Conservation (phyloP, 2,329 filamentous ascomycete genomes). For the Colletotrichum brevisporum region DNA sequence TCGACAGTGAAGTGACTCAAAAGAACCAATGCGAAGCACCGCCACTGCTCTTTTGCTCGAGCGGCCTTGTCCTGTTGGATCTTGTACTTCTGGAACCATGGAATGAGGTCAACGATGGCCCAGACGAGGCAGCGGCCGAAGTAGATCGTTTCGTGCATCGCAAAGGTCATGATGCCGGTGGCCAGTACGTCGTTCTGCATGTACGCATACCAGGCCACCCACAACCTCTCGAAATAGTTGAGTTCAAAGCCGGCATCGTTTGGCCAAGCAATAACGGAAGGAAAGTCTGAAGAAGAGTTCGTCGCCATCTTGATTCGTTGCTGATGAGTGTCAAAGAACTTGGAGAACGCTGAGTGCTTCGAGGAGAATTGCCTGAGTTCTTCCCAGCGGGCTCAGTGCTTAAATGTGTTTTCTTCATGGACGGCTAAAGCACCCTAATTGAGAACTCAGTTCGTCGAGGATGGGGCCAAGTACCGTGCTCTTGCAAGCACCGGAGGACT, state of each 20-base stretch:
- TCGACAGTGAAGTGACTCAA: conserved; percentile 98
- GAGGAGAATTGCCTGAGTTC: too few relatives aligned
- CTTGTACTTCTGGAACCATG: conserved; percentile 93
- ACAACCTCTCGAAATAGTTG: conserved; percentile 87
- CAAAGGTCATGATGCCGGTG: conserved; percentile 96
- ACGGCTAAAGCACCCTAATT: too few relatives aligned
- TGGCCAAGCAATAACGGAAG: background rate
- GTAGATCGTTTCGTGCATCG: conserved; percentile 94
- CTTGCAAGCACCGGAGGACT: too few relatives aligned
- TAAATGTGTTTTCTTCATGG: too few relatives aligned
- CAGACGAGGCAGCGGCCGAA: conserved; percentile 92
- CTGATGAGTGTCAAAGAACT: too few relatives aligned
- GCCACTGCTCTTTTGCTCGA: conserved; percentile 90
- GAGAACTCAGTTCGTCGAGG: too few relatives aligned
- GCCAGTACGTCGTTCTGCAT: conserved; percentile 98
- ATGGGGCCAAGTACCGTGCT: too few relatives aligned
- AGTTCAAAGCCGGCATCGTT: conserved; percentile 75
- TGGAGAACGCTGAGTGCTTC: too few relatives aligned
- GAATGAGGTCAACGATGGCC: conserved; percentile 90
- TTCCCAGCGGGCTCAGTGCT: too few relatives aligned
- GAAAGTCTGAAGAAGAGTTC: background rate
- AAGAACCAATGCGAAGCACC: conserved; percentile 92
- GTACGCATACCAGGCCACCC: conserved; percentile 96
- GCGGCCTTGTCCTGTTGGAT: conserved; percentile 91
- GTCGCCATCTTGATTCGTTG: background rate